Percentiles rank a stretch among this genome's conserved stretches.
Evolutionary conservation across 1,284 basidiomycete species (phyloP).

Genomic region (Chondrostereum purpureum): DNA sequence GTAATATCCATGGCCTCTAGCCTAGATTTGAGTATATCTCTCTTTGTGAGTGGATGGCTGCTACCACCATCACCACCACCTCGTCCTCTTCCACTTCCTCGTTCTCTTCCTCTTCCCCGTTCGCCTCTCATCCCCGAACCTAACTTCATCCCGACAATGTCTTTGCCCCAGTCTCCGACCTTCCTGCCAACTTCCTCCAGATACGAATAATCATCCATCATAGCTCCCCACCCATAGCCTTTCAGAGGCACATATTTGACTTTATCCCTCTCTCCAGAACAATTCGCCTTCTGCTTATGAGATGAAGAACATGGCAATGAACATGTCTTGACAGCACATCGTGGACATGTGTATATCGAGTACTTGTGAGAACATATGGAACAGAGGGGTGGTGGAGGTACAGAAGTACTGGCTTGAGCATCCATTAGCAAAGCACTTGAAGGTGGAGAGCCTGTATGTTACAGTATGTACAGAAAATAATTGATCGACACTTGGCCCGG

Average conservation of each 20-base stretch:
- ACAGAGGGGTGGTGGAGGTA: slow-evolving; percentile 29
- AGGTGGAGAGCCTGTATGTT: too few species aligned
- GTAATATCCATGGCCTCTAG: slow-evolving; percentile 38
- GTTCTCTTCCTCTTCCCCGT: slow-evolving; percentile 20
- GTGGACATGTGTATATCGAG: slow-evolving; percentile 77
- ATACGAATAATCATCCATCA: slow-evolving; percentile 83
- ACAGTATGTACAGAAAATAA: too few species aligned
- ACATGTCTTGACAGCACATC: slow-evolving; percentile 66
- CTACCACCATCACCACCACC: background rate
- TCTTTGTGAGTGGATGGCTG: slow-evolving; percentile 12
- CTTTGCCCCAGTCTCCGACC: slow-evolving; percentile 64
- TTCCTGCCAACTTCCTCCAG: slow-evolving; percentile 75
- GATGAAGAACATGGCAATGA: slow-evolving; percentile 64
- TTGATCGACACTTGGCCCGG: too few species aligned
- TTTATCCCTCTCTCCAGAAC: slow-evolving; percentile 71
- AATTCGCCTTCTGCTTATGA: slow-evolving; percentile 64
- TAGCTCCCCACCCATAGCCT: slow-evolving; percentile 69
- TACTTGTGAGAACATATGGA: slow-evolving; percentile 36
- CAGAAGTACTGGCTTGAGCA: slow-evolving; percentile 1
- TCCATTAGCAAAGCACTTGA: too few species aligned
- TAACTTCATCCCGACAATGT: slow-evolving; percentile 54
- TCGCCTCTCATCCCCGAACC: slow-evolving; percentile 13
- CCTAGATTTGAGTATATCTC: slow-evolving; percentile 9
- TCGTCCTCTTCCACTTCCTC: slow-evolving; percentile 23
- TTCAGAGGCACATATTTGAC: slow-evolving; percentile 74